Percentiles rank a stretch among this genome's conserved stretches.
phyloP scores from a whole-genome alignment of 2,329 filamentous ascomycete species.

The Fusarium duplospermum region DNA sequence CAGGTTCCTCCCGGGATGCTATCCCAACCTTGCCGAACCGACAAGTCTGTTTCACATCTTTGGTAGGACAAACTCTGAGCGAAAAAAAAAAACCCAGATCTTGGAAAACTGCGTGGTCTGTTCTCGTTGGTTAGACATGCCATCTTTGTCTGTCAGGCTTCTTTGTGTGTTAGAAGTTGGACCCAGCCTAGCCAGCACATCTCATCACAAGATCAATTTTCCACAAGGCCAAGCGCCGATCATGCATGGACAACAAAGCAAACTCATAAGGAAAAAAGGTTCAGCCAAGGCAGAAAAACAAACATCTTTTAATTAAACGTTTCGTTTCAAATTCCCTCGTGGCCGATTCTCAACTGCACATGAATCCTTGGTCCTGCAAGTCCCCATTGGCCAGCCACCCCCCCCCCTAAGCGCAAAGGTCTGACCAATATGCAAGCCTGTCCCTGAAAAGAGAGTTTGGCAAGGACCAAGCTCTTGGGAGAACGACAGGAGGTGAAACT shows the following conservation, averaged over 20 bases:
- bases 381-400: constrained; percentile 4
- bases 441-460: neutral
- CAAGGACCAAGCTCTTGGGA: neutral
- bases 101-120: neutral
- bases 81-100: neutral
- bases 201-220: neutral
- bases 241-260: constrained; percentile 30
- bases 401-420: constrained; percentile 1
- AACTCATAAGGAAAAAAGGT: neutral
- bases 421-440: constrained; percentile 1
- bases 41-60: constrained; percentile 7
- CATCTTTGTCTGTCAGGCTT: neutral
- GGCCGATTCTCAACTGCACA: constrained; percentile 21
- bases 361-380: constrained; percentile 26
- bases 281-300: neutral
- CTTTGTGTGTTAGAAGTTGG: neutral
- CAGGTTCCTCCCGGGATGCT: constrained; percentile 4
- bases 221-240: neutral
- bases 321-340: constrained; percentile 8
- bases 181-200: neutral
- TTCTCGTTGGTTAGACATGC: constrained; percentile 2
- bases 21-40: constrained; percentile 8
- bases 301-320: constrained; percentile 13
- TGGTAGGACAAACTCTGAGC: constrained; percentile 1
- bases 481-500: constrained; percentile 3